Base-by-base conservation (phyloP, 2,329 filamentous ascomycete species). In the Trichoderma asperellum region DNA sequence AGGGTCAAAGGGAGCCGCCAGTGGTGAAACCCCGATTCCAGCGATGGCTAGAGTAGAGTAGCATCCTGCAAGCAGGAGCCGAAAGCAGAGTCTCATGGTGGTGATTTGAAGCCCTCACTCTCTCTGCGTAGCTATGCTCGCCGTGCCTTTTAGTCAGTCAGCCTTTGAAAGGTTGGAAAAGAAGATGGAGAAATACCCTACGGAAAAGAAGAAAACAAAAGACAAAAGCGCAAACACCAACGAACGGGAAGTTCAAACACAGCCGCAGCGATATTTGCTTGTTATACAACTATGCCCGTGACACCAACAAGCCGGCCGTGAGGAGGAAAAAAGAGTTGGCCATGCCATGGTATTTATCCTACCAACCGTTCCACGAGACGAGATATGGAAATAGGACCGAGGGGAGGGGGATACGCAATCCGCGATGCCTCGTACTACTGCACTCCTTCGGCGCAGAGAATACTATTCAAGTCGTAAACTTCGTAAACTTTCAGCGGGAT, bases 41-140 rank as follows among this genome's bases (percentile, higher is more conserved):
- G 49, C 29, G 5, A 3, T 89, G 81, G 10, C 87, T 85, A 0
- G 87, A 83, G 88, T 87, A 89, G 21, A 52, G 56, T 57, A 83
- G 4, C 76, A 73, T 4, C 79, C 73, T 11, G 58, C 53, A 2
- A 76, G 73, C 21, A 79, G 71, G n/a, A 78, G 66, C 56, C 75
- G 71, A 7, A 73, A 34, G 52, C 35, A 56, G 35, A 6, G 35
- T 35, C 14, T 65, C 62, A 65, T 65, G 12, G 11, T 16, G 52
- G 37, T 65, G 24, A n/a, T 52, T 32, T 27, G 47, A 5, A 57
- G 4, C 18, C 3, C 14, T 47, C 24, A 10, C 18, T 18, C 24
- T 55, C 14, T 18, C 14, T 27, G 52, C 29, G 16, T 55, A 8
- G 52, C 12, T 32, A 32, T 34, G 18, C 18, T 35, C 16, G 56